A percentile compares a stretch with the other conserved stretches of the same genome.
Evolutionary conservation across 2,329 filamentous ascomycete species (phyloP).

Genomic region (Botrytis tulipae): DNA sequence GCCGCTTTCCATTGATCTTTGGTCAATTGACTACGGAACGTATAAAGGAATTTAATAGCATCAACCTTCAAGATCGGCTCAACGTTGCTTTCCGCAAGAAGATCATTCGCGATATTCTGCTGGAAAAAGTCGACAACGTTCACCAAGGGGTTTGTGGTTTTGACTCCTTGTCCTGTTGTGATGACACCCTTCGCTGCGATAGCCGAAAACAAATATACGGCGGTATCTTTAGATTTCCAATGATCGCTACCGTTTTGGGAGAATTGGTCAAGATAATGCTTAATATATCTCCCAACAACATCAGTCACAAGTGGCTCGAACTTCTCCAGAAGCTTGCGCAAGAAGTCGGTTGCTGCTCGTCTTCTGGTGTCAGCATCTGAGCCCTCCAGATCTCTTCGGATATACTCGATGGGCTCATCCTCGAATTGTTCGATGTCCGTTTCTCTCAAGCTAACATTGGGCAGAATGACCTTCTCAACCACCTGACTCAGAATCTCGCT

Average conservation of each 20-base stretch:
- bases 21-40: constrained; percentile 91
- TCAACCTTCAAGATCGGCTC: constrained; percentile 93
- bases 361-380: constrained; percentile 93
- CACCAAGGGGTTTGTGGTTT: constrained; percentile 81
- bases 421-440: constrained; percentile 96
- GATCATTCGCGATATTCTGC: constrained; percentile 84
- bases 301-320: constrained; percentile 83
- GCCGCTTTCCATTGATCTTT: constrained; percentile 89
- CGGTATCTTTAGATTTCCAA: constrained; percentile 98
- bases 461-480: constrained; percentile 92
- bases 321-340: constrained; percentile 82
- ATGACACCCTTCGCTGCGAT: constrained; percentile 89
- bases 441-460: constrained; percentile 87
- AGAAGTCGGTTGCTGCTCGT: constrained; percentile 90
- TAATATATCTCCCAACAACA: constrained; percentile 84
- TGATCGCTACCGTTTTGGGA: constrained; percentile 65
- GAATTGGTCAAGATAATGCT: constrained; percentile 76
- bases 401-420: constrained; percentile 98
- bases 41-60: constrained; percentile 96
- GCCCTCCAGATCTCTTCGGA: constrained; percentile 89
- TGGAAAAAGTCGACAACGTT: constrained; percentile 95
- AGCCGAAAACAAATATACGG: constrained; percentile 93
- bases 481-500: constrained; percentile 78
- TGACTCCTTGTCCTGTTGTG: constrained; percentile 85
- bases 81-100: constrained; percentile 66